Base-by-base conservation (phyloP, 2,329 filamentous ascomycete genomes). In the Aspergillus spinulosporus region DNA sequence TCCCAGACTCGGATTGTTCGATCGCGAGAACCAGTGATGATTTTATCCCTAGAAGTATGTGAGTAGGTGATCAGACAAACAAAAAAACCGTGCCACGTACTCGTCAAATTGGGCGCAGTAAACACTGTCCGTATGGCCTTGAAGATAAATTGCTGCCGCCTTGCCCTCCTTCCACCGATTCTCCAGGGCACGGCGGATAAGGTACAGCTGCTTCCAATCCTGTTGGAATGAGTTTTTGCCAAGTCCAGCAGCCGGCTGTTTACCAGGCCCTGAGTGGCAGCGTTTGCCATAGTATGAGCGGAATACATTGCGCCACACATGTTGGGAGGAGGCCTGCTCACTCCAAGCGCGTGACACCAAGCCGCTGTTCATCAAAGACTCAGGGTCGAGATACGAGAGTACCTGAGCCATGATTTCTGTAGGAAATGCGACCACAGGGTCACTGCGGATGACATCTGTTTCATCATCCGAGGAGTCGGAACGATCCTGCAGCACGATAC, bases 51-150 rank as follows among this genome's bases (percentile, higher is more conserved):
- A 67, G 21, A 52, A 15, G n/a, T 11, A 36, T 66, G 80, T 71
- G 82, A 76, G 60, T 48, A 31, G 44, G 9, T 5, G n/a, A 2
- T 29, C 7, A 29, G 14, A n/a, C n/a, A 9, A 14, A 15, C 32
- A 21, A 21, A 21, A 14, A 14, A 15, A 29, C n/a, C 6, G 40
- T 21, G 28, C 15, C 39, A 79, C 87, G 66, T 82, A 92, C 88
- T 97, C 93, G 72, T 99, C 94, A 71, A 97, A 99, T 70, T 99
- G 94, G 55, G 96, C 84, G 74, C 94, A 99, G 76, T 99, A 99
- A 56, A 99, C 95, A 63, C 92, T 97, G 72, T 99, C 94, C 28
- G 87, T 87, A 72, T 99, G 94, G 2, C 94, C 94, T 66, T 94
- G 91, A 21, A 99, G 82, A 72, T 97, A 97, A 54, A 96, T 86